Percentiles rank a stretch among this genome's conserved stretches.
Conservation (phyloP, 106 monocot species). For the Posidonia australis region DNA sequence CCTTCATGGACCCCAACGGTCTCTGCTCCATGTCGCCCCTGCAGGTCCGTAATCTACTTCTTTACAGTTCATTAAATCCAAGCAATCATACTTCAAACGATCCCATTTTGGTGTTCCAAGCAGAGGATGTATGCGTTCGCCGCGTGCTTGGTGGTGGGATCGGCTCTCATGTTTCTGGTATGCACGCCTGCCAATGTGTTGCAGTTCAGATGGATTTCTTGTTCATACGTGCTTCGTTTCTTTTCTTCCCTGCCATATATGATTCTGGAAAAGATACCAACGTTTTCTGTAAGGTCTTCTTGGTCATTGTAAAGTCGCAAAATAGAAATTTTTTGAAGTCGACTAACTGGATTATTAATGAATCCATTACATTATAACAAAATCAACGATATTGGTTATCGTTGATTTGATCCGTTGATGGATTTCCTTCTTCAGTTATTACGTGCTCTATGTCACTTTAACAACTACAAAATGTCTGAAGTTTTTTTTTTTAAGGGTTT, state of each 20-base stretch:
- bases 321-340: neutral
- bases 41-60: conserved; percentile 32
- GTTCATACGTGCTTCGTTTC: neutral
- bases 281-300: neutral
- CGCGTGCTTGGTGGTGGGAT: conserved; percentile 49
- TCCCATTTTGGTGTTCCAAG: conserved; percentile 12
- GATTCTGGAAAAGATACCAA: neutral
- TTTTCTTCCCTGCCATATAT: neutral
- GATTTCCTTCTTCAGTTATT: no score
- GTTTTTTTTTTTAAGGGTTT: no score
- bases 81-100: no score
- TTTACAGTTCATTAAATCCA: neutral
- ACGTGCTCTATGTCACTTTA: no score
- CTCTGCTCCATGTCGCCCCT: conserved; percentile 50
- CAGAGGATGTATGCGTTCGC: conserved; percentile 80
- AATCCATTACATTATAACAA: no score
- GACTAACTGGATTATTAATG: neutral
- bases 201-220: no score
- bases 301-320: neutral
- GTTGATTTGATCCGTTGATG: no score
- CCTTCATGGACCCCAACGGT: conserved; percentile 40
- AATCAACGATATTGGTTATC: no score
- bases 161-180: conserved; percentile 79
- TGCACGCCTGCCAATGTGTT: neutral
- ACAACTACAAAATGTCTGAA: no score